Evolutionary conservation across 495 filamentous ascomycete species (phyloP), one percentile per base, ranked within the genome.

Genomic region (Sphaerosporella brunnea): DNA sequence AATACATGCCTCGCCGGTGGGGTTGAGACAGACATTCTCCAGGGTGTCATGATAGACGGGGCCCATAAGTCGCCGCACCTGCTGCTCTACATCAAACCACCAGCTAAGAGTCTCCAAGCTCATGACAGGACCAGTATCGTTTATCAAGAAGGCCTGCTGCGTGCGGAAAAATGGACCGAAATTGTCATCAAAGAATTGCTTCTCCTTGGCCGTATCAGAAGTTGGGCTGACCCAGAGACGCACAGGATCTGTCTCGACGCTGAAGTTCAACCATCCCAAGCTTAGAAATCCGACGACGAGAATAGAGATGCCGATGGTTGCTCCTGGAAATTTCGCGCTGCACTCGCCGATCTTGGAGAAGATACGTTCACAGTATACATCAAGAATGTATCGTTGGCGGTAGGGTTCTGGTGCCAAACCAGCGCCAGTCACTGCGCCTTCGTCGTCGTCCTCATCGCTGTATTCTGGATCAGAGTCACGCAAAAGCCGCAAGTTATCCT

Each of bases 101-200:
- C 90, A 97, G 4, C 65, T 65, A 11, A 97, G 67, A 0, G 82
- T 95, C 3, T 94, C 80, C 50, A 88, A 90, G 61, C 75, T 81
- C 44, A 97, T 61, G 13, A 95, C 80, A 2, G 83, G 83, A 1
- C 79, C 78, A 4, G 75, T 84, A 55, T 94, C 85, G 53, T 96
- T 97, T 47, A 96, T 82, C 28, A 97, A 61, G 61, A 96, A 96
- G 1, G 79, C 77, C 64, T 96, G 88, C 62, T 97, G 82, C 2
- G 87, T 80, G 13, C 90, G 84, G 61, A 82, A 96, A 62, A 97
- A 97, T 1, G 92, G 84, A 1, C 87, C 92, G 60, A 97, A 97
- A 48, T 82, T 85, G n/a, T 74, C 64, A 63, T 96, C 90, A 56
- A 95, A 97, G 62, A 90, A 96, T 11, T 70, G 69, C 66, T 97